These are phyloP conservation scores for Tuber microsphaerosporum DNA, from an alignment of 495 filamentous ascomycete genomes.

Conservation along the genomic window DNA sequence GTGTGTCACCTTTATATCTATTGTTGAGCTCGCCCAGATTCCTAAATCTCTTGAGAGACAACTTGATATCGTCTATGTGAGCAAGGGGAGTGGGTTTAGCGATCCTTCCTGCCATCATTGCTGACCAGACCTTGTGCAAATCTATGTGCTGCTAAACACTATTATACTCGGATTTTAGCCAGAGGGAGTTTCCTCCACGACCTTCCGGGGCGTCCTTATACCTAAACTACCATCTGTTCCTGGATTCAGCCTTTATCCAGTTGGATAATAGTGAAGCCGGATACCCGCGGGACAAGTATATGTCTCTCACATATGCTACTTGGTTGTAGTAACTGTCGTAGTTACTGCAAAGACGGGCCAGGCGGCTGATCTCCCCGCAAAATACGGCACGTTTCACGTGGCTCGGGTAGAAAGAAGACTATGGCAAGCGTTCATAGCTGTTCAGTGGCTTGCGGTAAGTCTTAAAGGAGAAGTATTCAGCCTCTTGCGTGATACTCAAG, in stretches of 20 bases:
- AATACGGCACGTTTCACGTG: background rate
- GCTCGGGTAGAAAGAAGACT: background rate
- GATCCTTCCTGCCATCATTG: background rate
- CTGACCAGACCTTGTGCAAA: background rate
- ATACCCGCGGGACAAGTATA: background rate
- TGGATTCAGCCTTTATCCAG: background rate
- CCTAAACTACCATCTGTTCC: background rate
- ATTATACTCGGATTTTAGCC: conserved; percentile 8
- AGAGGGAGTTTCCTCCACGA: background rate
- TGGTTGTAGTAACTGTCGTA: too few relatives aligned
- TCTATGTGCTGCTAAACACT: conserved; percentile 4
- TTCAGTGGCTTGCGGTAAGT: conserved; percentile 11
- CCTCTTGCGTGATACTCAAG: background rate
- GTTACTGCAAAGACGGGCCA: too few relatives aligned
- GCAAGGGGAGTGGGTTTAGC: too few relatives aligned
- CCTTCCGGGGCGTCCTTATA: background rate
- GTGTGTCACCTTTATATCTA: too few relatives aligned
- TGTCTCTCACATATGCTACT: background rate
- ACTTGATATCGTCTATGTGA: too few relatives aligned
- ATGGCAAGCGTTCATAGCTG: conserved; percentile 7
- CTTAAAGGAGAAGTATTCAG: background rate
- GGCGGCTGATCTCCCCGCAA: too few relatives aligned
- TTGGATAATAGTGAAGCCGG: background rate
- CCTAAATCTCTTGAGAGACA: too few relatives aligned
- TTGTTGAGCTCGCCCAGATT: too few relatives aligned